Evolutionary conservation across 78 protist genomes (phyloP), one percentile per base, ranked within the genome.

Genomic region (Monosiga brevicollis): DNA sequence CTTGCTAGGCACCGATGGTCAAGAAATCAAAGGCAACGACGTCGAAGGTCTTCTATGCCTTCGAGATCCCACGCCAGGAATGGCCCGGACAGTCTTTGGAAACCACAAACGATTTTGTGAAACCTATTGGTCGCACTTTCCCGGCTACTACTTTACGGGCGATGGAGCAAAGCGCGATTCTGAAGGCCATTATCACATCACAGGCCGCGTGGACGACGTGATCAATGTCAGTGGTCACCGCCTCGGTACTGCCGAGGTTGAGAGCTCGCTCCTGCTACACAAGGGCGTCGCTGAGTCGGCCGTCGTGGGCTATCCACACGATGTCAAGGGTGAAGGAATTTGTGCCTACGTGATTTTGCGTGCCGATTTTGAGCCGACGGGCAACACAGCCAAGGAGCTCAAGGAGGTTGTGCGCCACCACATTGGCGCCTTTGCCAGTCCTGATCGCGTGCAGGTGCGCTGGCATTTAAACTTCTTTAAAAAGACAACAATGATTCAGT

Each of bases 191-290:
- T 40, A 40, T 39, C 73, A 43, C 78, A 74, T 85, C 38, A 74
- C 80, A 25, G 99, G 98, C n/a, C 81, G 98, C 34, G 94, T 95
- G 0, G 99, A 97, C 78, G 96, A 89, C 71, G 87, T 85, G 23
- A 2, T 91, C 43, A 73, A 35, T n/a, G 83, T 85, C 24, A 83
- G 94, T 0, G 99, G 99, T 15, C 98, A 96, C 80, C 89, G 98
- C 37, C 41, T 97, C 11, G 98, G 98, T 25, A 93, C 99, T 0
- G 97, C 97, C 0, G 98, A 97, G 83, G 55, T 49, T 49, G 62
- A 49, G 62, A 49, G 62, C 62, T 6, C 62, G 23, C 73, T 23
- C 35, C n/a, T 62, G 1, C 23, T 0, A 0, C 72, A 41, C 81
- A 26, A 32, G 32, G 11, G 79, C 38, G 35, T 84, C 75, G 92